Evolutionary conservation across 2,329 filamentous ascomycete species (phyloP), one percentile per base, ranked within the genome.

Genomic region (Didymellaceae sp.): DNA sequence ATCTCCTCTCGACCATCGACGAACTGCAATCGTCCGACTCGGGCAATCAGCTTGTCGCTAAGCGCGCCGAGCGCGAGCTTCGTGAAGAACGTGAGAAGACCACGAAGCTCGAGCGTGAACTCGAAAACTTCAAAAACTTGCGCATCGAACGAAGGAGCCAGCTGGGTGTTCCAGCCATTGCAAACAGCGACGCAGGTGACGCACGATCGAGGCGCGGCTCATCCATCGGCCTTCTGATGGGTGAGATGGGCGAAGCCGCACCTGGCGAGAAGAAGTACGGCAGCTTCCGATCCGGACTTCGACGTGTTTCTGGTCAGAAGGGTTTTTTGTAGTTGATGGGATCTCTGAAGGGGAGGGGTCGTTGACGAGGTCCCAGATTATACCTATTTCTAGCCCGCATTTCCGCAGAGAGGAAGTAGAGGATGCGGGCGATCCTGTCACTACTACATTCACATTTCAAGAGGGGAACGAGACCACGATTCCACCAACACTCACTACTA

Each of bases 1-100:
- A 91, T 69, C 86, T 97, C 5, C 86, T 99, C 41, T 82, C 86
- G 68, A 91, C 90, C 1, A 96, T 99, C 62, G 93, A 97, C 69
- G 93, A 97, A 70, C 84, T 99, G 25, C 93, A 99, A 72, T 86
- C 89, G 11, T 89, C 86, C 11, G 93, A 97, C 74, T 91, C 89
- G 17, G 80, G 86, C 9, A 87, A 86, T 37, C 91, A 97, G 72
- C 82, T 97, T 32, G 82, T 86, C 20, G 87, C 90, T 20, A 88
- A 93, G 48, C 86, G 93, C 33, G 91, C 91, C 13, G 93, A 99
- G 73, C 86, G 93, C 33, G 93, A 97, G 66, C 81, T 97, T 13
- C 84, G 91, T 6, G 91, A 97, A 72, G 93, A 96, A 74, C 85
- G 83, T 55, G 94, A 97, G 75, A 93, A 89, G 74, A 82, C 80